Evolutionary conservation across 1,284 basidiomycete species (phyloP), one percentile per base, ranked within the genome.

Genomic region (Melampsora medusae): DNA sequence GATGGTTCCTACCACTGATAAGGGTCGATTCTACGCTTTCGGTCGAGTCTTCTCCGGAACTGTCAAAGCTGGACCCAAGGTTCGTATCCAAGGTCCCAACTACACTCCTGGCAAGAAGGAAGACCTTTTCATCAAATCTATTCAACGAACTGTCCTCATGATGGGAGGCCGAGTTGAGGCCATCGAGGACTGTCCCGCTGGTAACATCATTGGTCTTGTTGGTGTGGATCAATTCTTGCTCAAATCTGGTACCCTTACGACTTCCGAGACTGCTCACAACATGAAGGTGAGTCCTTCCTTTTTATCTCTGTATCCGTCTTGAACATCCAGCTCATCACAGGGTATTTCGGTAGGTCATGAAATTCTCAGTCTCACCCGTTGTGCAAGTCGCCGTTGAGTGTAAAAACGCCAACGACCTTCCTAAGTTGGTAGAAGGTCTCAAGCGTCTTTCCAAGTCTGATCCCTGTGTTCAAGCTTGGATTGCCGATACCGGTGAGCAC

Each of bases 231-330:
- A 99, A 87, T 99, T 98, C 92, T 87, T 99, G 87, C 91, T 99
- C 86, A 82, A 82, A 90, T 93, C 90, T 81, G 96, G 97, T 86
- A 99, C 97, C 80, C 90, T 99, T 82, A 98, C 97, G 79, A 90
- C 91, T 79, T 94, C 93, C 77, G 97, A 99, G 87, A 97, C 95
- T 77, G 97, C 97, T 71, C 97, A 99, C 89, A 99, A 99, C 89
- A 97, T 99, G 93, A 93, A 88, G 87, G 95, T 99, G 86, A 99
- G 99, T 96, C 94, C 92, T 88, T 97, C 96, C 89, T 96, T 93
- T 77, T 31, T 14, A 68, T 77, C 25, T 33, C n/a, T 7, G 35
- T 31, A 6, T 49, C 59, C 50, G 10, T 17, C 17, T 59, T 56
- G 5, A 59, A 33, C 3, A 42, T 53, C 0, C 19, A 53, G 2